Percentiles rank a stretch among this genome's conserved stretches.
Conservation (phyloP, 2,329 filamentous ascomycete genomes). For the Seiridium unicorne region DNA sequence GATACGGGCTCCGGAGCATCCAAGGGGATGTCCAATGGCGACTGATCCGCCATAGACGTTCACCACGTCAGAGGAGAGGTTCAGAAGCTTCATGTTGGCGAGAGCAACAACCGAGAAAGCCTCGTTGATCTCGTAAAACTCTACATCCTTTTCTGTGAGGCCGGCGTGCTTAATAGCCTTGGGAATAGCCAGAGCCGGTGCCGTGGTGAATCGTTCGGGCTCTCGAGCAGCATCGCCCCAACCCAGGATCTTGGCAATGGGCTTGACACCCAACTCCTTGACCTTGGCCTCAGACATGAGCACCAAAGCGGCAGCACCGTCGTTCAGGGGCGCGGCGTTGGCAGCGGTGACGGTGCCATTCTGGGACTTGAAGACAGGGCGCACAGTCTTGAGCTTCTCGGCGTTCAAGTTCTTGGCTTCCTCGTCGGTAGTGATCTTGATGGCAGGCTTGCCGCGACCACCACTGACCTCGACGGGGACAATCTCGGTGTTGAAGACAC, state of each 20-base stretch:
- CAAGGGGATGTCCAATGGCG: slow-evolving; percentile 91
- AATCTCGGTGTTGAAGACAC: slow-evolving; percentile 83
- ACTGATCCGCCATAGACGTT: slow-evolving; percentile 95
- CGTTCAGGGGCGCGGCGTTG: slow-evolving; percentile 94
- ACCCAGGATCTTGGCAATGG: slow-evolving; percentile 92
- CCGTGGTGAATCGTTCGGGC: slow-evolving; percentile 93
- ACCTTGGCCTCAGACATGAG: slow-evolving; percentile 93
- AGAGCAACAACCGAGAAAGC: slow-evolving; percentile 96
- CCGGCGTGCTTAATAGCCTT: slow-evolving; percentile 96
- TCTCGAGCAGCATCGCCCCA: slow-evolving; percentile 94
- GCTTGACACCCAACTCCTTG: slow-evolving; percentile 87
- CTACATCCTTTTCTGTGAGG: slow-evolving; percentile 72
- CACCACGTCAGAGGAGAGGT: slow-evolving; percentile 78
- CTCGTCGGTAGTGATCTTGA: slow-evolving; percentile 82
- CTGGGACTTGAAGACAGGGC: slow-evolving; percentile 76
- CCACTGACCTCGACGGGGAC: slow-evolving; percentile 84
- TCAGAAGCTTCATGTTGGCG: slow-evolving; percentile 91
- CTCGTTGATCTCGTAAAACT: slow-evolving; percentile 99
- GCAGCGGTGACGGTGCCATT: slow-evolving; percentile 90
- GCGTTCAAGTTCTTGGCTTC: slow-evolving; percentile 93
- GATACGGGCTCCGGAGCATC: slow-evolving; percentile 91
- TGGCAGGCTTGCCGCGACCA: slow-evolving; percentile 83
- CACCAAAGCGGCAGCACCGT: slow-evolving; percentile 88
- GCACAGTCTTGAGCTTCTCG: slow-evolving; percentile 81
- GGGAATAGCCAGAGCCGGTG: slow-evolving; percentile 89